phyloP scores from a whole-genome alignment of 768 basidiomycete genomes.

The Sistotremastrum suecicum region DNA sequence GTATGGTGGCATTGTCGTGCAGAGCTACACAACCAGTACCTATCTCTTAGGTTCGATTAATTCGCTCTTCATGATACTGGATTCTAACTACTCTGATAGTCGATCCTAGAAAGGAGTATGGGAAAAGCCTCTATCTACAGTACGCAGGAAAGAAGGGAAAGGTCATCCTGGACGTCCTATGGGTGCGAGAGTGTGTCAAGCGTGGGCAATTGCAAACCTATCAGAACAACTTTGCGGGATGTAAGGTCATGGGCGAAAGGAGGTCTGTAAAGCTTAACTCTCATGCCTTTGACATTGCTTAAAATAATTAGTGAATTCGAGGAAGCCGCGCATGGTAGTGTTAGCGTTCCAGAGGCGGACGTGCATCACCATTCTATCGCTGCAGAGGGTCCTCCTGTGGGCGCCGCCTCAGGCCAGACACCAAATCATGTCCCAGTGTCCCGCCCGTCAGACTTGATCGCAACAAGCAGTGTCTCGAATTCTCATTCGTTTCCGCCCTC shows the following conservation, averaged over 20 bases:
- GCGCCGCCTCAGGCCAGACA: no score
- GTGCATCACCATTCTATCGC: no score
- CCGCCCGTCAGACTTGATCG: no score
- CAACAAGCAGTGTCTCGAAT: no score
- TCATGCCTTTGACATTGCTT: neutral
- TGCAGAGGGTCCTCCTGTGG: no score
- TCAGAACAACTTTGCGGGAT: slow-evolving; percentile 64
- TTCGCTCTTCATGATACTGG: slow-evolving; percentile 1
- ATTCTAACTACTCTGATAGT: slow-evolving; percentile 27
- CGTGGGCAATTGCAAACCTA: slow-evolving; percentile 58
- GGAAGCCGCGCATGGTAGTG: no score
- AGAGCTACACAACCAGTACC: slow-evolving; percentile 62
- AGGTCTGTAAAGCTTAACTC: slow-evolving; percentile 28
- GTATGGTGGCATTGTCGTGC: slow-evolving; percentile 61
- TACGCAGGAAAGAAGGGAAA: slow-evolving; percentile 72
- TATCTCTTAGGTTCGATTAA: slow-evolving; percentile 59
- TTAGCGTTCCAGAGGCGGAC: no score
- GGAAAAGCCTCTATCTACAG: slow-evolving; percentile 69
- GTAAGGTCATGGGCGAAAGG: slow-evolving; percentile 66
- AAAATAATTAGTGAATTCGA: no score
- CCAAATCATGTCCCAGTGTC: no score
- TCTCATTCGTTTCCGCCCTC: no score
- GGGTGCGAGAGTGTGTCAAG: slow-evolving; percentile 70
- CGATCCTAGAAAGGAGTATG: slow-evolving; percentile 63
- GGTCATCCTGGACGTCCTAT: slow-evolving; percentile 55